A percentile compares a stretch with the other conserved stretches of the same genome.
phyloP scores from a whole-genome alignment of 257 asterid species.

The Rehmannia glutinosa region DNA sequence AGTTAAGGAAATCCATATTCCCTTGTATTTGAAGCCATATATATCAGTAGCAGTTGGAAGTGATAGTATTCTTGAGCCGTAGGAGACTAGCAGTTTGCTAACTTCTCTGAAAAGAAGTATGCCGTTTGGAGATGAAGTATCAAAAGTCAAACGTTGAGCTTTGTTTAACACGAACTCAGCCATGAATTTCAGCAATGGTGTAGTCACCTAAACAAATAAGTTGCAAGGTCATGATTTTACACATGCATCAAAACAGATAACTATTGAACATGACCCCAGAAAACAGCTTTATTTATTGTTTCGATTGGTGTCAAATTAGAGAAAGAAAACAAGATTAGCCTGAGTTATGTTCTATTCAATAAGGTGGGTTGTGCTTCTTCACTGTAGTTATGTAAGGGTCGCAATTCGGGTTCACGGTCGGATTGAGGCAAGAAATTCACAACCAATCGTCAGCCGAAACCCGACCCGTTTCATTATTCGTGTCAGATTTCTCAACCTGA shows the following conservation, averaged over 20 bases:
- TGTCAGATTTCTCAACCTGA: too few species aligned
- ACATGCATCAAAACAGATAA: neutral
- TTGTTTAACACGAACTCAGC: constrained; percentile 93
- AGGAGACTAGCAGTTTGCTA: constrained; percentile 89
- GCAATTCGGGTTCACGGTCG: too few species aligned
- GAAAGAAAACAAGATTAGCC: neutral
- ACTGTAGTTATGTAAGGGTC: too few species aligned
- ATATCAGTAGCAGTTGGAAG: constrained; percentile 77
- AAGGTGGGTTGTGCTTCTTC: neutral
- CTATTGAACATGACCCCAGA: constrained; percentile 1
- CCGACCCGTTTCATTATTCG: too few species aligned
- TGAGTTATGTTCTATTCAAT: neutral
- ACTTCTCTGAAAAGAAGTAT: constrained; percentile 97
- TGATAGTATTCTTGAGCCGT: constrained; percentile 80
- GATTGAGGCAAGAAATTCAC: too few species aligned
- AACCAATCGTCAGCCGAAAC: too few species aligned
- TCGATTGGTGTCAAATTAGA: neutral
- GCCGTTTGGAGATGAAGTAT: constrained; percentile 95
- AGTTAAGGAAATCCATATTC: constrained; percentile 88
- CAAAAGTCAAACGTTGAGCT: constrained; percentile 91
- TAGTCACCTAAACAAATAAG: constrained; percentile 69
- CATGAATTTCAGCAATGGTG: constrained; percentile 90
- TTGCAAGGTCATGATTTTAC: constrained; percentile 6
- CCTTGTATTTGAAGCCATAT: constrained; percentile 92
- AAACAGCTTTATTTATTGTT: neutral